phyloP scores from a whole-genome alignment of 352 stramenopile genomes.

The Peronospora destructor region DNA sequence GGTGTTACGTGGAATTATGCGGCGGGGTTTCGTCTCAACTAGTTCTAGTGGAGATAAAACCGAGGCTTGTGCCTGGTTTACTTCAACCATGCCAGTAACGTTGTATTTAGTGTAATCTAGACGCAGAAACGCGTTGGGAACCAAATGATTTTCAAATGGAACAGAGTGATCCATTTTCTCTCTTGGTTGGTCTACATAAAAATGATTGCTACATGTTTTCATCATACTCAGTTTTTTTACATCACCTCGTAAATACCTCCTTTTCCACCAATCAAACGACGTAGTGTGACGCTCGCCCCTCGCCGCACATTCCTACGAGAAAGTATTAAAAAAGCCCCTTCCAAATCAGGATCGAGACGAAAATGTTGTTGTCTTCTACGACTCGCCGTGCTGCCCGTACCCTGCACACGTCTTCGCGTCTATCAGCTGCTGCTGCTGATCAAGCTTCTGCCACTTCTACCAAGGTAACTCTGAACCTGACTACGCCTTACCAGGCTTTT shows the following conservation, averaged over 20 bases:
- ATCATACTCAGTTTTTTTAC: too few species aligned
- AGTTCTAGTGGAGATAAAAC: not conserved
- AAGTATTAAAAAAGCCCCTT: conserved; percentile 19
- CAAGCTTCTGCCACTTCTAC: conserved; percentile 38
- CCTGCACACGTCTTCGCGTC: conserved; percentile 55
- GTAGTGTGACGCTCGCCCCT: conserved; percentile 5
- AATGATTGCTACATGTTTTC: too few species aligned
- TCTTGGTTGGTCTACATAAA: too few species aligned
- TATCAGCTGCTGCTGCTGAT: conserved; percentile 46
- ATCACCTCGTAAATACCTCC: conserved; percentile 18
- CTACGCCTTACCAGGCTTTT: conserved; percentile 75
- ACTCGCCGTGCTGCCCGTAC: conserved; percentile 46
- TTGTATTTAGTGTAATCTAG: conserved; percentile 39
- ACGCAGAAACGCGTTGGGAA: not conserved
- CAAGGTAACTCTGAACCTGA: conserved; percentile 84
- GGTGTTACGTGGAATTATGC: not conserved
- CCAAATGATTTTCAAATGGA: not conserved
- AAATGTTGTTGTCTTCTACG: conserved; percentile 45
- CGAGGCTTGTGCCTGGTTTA: not conserved
- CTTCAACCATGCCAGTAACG: conserved; percentile 7
- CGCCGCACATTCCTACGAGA: conserved; percentile 8
- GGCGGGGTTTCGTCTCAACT: conserved; percentile 8
- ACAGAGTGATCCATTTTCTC: conserved; percentile 1
- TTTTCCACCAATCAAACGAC: conserved; percentile 11
- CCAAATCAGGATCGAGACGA: not conserved